Conservation (phyloP, 1,284 basidiomycete genomes). For the Termitomyces sp. region DNA sequence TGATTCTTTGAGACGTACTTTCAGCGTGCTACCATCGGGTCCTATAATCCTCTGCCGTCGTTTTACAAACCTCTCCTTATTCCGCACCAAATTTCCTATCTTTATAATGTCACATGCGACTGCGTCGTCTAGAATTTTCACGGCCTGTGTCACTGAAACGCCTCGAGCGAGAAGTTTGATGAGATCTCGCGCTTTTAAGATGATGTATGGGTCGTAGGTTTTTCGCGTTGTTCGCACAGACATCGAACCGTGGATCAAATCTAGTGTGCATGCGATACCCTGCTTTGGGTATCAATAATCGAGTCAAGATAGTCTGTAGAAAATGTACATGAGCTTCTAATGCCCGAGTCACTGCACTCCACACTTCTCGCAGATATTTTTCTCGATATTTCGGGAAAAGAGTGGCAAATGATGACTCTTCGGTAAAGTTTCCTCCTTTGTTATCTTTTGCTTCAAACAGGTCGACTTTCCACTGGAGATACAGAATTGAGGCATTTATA, state of each 20-base stretch:
- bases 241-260: conserved; percentile 97
- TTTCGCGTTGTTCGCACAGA: conserved; percentile 95
- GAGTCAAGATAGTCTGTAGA: background rate
- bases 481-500: background rate
- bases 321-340: conserved; percentile 73
- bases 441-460: conserved; percentile 74
- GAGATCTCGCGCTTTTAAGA: conserved; percentile 94
- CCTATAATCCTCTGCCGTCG: conserved; percentile 95
- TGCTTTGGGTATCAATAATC: conserved; percentile 26
- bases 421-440: conserved; percentile 79
- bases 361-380: conserved; percentile 92
- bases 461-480: conserved; percentile 81
- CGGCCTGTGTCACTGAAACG: conserved; percentile 80
- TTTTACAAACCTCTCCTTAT: conserved; percentile 98
- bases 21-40: conserved; percentile 93
- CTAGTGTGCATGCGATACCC: conserved; percentile 89
- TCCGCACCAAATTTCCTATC: conserved; percentile 90
- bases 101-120: conserved; percentile 98
- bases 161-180: conserved; percentile 93
- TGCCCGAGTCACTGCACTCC: conserved; percentile 88
- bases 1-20: conserved; percentile 47
- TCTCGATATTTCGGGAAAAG: conserved; percentile 99
- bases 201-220: conserved; percentile 94
- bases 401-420: conserved; percentile 97
- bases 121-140: conserved; percentile 88